Conservation (phyloP, 2,329 filamentous ascomycete species). For the Hymenoscyphus scutula region DNA sequence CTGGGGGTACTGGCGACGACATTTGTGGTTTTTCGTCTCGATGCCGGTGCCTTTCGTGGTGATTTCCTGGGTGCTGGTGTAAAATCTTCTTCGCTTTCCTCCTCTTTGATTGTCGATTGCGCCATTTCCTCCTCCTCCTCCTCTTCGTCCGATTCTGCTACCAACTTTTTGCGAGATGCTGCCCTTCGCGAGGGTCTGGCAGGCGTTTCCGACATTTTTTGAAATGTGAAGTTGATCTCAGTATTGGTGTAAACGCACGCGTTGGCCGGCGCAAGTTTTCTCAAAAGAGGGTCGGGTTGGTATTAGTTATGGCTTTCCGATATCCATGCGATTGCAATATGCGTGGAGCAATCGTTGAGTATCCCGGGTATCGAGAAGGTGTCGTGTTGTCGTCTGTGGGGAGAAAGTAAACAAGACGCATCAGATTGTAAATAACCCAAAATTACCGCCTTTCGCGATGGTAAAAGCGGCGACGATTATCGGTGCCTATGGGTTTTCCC, state of each 20-base stretch:
- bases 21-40: conserved; percentile 48
- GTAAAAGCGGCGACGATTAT: too few relatives aligned
- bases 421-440: too few relatives aligned
- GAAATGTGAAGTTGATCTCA: neutral
- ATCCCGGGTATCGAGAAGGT: conserved; percentile 14
- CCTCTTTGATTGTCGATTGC: conserved; percentile 56
- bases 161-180: conserved; percentile 65
- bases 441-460: too few relatives aligned
- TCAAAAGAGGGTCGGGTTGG: neutral
- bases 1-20: conserved; percentile 28
- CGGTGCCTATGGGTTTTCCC: too few relatives aligned
- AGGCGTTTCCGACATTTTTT: conserved; percentile 36
- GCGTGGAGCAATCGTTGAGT: conserved; percentile 18
- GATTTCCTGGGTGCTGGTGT: conserved; percentile 61
- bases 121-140: conserved; percentile 71
- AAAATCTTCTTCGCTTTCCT: conserved; percentile 73
- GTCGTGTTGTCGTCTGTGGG: conserved; percentile 6
- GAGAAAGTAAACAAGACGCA: too few relatives aligned
- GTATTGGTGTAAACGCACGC: conserved; percentile 10
- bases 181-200: conserved; percentile 58
- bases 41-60: conserved; percentile 51
- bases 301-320: neutral
- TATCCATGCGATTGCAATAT: conserved; percentile 3
- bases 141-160: conserved; percentile 73
- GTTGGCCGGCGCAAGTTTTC: conserved; percentile 6